phyloP scores from a whole-genome alignment of 306 rosid genomes.

The Cajanus cajan region DNA sequence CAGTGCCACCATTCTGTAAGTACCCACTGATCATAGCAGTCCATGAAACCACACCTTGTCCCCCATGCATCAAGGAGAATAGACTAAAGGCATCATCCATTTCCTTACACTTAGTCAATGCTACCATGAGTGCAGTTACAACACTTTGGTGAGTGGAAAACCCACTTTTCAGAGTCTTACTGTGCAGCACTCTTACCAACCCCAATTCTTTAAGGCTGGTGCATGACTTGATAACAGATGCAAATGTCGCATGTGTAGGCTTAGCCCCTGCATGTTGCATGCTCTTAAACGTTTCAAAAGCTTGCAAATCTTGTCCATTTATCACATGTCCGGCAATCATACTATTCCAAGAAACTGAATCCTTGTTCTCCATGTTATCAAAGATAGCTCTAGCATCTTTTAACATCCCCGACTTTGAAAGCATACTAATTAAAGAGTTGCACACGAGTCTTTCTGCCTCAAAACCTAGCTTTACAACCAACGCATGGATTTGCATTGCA shows the following conservation, averaged over 20 bases:
- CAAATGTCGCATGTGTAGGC: constrained; percentile 57
- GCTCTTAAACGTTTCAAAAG: constrained; percentile 52
- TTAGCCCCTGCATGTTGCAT: constrained; percentile 61
- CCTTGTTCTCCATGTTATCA: constrained; percentile 49
- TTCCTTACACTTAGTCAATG: constrained; percentile 63
- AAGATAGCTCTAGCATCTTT: constrained; percentile 63
- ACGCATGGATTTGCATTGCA: constrained; percentile 59
- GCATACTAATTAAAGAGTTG: constrained; percentile 70
- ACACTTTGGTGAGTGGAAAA: constrained; percentile 47
- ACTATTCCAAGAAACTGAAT: constrained; percentile 77
- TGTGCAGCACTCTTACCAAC: constrained; percentile 60
- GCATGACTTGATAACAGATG: constrained; percentile 60
- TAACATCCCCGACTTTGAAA: constrained; percentile 61
- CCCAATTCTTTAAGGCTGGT: constrained; percentile 52
- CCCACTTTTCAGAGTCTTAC: constrained; percentile 61
- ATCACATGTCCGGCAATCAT: constrained; percentile 66
- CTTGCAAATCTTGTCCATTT: constrained; percentile 57
- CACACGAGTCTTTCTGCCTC: constrained; percentile 46
- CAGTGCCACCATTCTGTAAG: constrained; percentile 60
- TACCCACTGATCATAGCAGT: constrained; percentile 83
- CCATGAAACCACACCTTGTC: constrained; percentile 76
- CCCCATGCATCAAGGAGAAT: constrained; percentile 47
- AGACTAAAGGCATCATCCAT: constrained; percentile 61
- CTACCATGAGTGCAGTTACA: constrained; percentile 65
- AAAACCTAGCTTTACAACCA: constrained; percentile 65